These are phyloP conservation scores for Gossypium turneri DNA, from an alignment of 345 rosid genomes.

Conservation along the genomic window DNA sequence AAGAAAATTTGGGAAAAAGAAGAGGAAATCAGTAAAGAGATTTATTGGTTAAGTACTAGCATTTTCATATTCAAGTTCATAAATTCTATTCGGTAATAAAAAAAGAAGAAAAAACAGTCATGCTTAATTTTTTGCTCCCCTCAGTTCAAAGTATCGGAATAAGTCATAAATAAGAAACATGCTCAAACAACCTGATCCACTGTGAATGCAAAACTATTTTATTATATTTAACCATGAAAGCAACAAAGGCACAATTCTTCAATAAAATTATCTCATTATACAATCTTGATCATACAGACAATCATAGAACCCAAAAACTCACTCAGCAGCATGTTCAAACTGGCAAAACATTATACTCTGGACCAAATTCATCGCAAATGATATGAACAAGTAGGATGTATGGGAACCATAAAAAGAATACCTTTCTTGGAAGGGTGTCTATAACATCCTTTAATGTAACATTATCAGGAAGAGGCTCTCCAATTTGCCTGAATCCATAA, in stretches of 20 bases:
- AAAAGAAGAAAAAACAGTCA: background rate
- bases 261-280: background rate
- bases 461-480: slow-evolving; percentile 76
- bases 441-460: slow-evolving; percentile 71
- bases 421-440: slow-evolving; percentile 82
- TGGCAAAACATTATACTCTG: background rate
- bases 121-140: background rate
- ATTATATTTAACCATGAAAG: background rate
- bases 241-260: background rate
- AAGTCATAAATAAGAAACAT: slow-evolving; percentile 10
- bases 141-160: background rate
- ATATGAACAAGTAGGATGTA: slow-evolving; percentile 1
- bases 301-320: slow-evolving; percentile 7
- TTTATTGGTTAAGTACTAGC: background rate
- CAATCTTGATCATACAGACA: background rate
- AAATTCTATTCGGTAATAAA: background rate
- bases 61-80: background rate
- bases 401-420: slow-evolving; percentile 16
- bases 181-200: slow-evolving; percentile 1
- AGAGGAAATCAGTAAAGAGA: background rate
- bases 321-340: background rate
- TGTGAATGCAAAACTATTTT: background rate
- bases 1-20: slow-evolving; percentile 14
- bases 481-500: slow-evolving; percentile 84
- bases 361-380: background rate